Evolutionary conservation across 108 stramenopile species (phyloP).

Genomic region (Aurantiochytrium sp.): DNA sequence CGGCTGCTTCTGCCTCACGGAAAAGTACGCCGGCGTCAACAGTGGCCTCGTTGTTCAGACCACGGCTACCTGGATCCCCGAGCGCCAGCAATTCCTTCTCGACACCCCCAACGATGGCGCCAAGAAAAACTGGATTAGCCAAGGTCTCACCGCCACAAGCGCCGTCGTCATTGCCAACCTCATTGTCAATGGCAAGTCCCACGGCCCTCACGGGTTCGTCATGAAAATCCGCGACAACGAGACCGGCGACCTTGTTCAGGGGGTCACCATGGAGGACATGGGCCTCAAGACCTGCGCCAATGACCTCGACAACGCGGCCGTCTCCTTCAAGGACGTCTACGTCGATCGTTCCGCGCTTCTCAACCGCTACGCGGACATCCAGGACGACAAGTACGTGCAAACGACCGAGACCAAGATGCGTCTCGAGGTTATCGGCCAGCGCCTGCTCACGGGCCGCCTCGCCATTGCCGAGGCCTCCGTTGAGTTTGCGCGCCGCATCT

Average conservation of each 20-base stretch:
- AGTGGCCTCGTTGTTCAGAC: slow-evolving; percentile 30
- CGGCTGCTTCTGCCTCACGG: slow-evolving; percentile 34
- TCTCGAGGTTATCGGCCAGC: slow-evolving; percentile 37
- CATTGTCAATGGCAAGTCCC: slow-evolving; percentile 13
- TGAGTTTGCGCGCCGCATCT: slow-evolving; percentile 23
- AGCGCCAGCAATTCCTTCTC: slow-evolving; percentile 20
- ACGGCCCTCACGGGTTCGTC: not conserved
- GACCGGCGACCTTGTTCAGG: not conserved
- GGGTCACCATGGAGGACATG: not conserved
- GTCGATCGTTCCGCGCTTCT: slow-evolving; percentile 7
- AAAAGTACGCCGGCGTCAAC: slow-evolving; percentile 32
- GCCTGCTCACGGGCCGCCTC: slow-evolving; percentile 32
- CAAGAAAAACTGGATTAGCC: slow-evolving; percentile 35
- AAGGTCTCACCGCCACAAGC: slow-evolving; percentile 29
- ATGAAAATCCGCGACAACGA: not conserved
- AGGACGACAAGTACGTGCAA: slow-evolving; percentile 2
- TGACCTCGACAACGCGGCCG: slow-evolving; percentile 40
- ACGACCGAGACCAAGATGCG: slow-evolving; percentile 20
- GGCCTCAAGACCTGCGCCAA: slow-evolving; percentile 30
- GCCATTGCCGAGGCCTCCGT: slow-evolving; percentile 32
- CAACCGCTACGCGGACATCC: slow-evolving; percentile 16
- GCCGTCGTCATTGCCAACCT: slow-evolving; percentile 32
- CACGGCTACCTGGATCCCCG: not conserved
- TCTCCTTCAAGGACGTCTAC: slow-evolving; percentile 26
- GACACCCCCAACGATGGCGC: slow-evolving; percentile 30